Evolutionary conservation across 2,329 filamentous ascomycete species (phyloP).

Genomic region (Sporothrix pallida): DNA sequence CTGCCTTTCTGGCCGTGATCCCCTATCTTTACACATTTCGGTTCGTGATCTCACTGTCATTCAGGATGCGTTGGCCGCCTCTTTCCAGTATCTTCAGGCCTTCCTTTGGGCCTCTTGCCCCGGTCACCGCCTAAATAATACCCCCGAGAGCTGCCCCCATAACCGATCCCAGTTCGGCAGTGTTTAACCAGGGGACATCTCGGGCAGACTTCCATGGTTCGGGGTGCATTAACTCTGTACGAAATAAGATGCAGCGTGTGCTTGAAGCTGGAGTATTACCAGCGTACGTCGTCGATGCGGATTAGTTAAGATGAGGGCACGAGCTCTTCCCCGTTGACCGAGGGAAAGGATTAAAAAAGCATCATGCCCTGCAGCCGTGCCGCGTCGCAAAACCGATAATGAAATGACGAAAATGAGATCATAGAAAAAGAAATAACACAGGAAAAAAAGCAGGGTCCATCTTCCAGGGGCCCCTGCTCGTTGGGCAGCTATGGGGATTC

Average conservation of each 20-base stretch:
- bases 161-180: constrained; percentile 11
- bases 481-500: constrained; percentile 15
- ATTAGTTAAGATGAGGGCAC: not conserved
- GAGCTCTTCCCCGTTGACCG: constrained; percentile 6
- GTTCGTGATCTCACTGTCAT: constrained; percentile 20
- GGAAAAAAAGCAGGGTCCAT: constrained; percentile 7
- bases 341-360: not conserved
- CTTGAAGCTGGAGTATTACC: too few species aligned
- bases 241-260: not conserved
- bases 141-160: not conserved
- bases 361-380: not conserved
- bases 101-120: not conserved
- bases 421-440: not conserved
- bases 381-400: not conserved
- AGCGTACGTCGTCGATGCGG: too few species aligned
- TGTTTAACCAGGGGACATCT: constrained; percentile 5
- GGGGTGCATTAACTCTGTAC: not conserved
- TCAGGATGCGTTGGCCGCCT: not conserved
- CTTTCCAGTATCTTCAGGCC: not conserved
- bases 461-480: not conserved
- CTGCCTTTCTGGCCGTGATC: not conserved
- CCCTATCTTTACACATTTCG: constrained; percentile 20
- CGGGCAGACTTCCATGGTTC: not conserved
- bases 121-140: constrained; percentile 8
- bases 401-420: constrained; percentile 14